Base-by-base conservation (phyloP, 345 rosid species). In the Citrus hindsii region DNA sequence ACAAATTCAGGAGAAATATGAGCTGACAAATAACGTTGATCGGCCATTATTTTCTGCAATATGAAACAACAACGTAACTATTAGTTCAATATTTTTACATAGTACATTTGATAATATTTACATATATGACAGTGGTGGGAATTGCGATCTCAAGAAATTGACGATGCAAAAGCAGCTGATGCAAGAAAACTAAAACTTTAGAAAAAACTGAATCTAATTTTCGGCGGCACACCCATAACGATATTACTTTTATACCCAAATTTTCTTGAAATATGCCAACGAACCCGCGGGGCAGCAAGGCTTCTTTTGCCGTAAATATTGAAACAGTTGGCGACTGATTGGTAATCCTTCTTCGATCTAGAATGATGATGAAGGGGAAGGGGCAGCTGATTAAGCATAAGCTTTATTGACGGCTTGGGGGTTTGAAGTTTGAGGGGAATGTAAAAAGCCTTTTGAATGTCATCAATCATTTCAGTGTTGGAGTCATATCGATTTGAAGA, bases 371-470 rank as follows among this genome's bases (percentile, higher is more conserved):
- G 69, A 25, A 32, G 46, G 37, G 61, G 79, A 53, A 18, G 55
- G 5, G 60, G 42, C 9, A 19, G 19, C 19, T 13, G 16, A 48
- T 9, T n/a, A 51, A 13, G 4, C 1, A 4, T 24, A 28, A 8
- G 28, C 24, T 48, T 37, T 12, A 5, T 30, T 8, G 7, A 18
- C 7, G 71, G 73, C 55, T 66, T 77, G 7, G 56, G 19, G 32
- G 59, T 69, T 64, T 71, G 30, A 35, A 86, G 76, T 66, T 73
- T 53, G 24, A 79, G 72, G 12, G 92, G 92, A 68, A 76, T 68
- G 58, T 85, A 80, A 28, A 92, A 82, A 18, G 94, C 92, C 40
- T 88, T 85, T 56, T 84, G 83, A 73, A 92, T 88, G 80, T 92
- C 90, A 16, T 67, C 79, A 53, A 87, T 66, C 84, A 89, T 40